These are phyloP conservation scores for Pneumocystis carinii DNA, from an alignment of 1,139 yeast genomes.

Conservation along the genomic window DNA sequence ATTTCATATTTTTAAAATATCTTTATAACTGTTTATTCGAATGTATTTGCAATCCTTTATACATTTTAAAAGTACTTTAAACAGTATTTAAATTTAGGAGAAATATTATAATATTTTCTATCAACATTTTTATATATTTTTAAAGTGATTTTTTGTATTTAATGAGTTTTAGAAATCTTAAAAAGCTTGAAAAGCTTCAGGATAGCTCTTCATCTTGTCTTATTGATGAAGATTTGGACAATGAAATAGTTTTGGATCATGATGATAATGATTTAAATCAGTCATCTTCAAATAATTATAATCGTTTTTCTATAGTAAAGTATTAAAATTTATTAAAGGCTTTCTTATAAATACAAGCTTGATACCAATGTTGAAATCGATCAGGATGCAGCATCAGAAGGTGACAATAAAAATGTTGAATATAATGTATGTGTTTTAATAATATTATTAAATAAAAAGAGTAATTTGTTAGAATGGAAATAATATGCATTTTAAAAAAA, in stretches of 20 bases:
- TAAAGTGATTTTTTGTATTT: neutral
- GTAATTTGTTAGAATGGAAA: neutral
- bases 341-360: neutral
- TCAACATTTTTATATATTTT: neutral
- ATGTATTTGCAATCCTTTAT: neutral
- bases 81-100: neutral
- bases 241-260: neutral
- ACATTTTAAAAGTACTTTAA: neutral
- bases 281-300: neutral
- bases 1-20: neutral
- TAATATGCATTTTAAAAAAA: neutral
- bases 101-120: neutral
- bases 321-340: neutral
- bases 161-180: neutral
- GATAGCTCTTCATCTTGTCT: neutral
- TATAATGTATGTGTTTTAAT: neutral
- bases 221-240: neutral
- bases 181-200: neutral
- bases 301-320: neutral
- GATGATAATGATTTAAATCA: neutral
- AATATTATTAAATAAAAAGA: neutral
- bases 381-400: neutral
- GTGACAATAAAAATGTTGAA: neutral
- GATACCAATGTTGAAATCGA: neutral
- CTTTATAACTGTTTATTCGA: neutral